Base-by-base conservation (phyloP, 805 yeast genomes). In the Teunomyces aglyptinius region DNA sequence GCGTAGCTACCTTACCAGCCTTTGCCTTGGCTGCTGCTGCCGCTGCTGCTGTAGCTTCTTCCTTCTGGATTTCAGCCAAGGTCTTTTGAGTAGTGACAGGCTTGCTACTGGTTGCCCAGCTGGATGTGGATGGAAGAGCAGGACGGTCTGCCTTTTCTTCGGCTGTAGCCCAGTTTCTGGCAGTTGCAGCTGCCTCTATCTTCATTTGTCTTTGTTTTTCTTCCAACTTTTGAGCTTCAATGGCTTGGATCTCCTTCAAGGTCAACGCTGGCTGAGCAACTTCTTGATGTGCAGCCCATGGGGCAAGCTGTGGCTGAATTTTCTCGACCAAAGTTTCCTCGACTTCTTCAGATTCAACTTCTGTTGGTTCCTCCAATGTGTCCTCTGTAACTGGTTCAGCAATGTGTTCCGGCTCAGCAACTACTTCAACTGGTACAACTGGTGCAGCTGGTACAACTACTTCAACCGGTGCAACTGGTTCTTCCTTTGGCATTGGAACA, bases 31-130 rank as follows among this genome's bases (percentile, higher is more conserved):
- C 67, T 29, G 62, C 65, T 5, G 68, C 65, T 29, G 62, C 65
- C 5, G 68, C 65, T 5, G 68, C 67, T 19, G 71, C 71, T 39
- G 64, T 73, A 31, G 70, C 77, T 60, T 81, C 85, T 62, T 82
- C 87, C 48, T 65, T 75, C 57, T 81, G 85, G 49, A 83, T 82
- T 46, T 83, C 86, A 10, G 80, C 82, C 45, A 83, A 67, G 0
- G 85, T 73, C 59, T 77, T 78, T 28, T 65, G 63, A 27, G 79
- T 76, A n/a, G 50, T 41, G 2, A 59, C 49, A 12, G 56, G 41
- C 18, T 58, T 52, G 16, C 56, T 47, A 33, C 11, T 52, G 32
- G 61, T 68, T 8, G 65, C 76, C 82, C 82, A 77, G 35, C 71
- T 65, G n/a, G 76, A 64, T 10, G 76, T 58, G 18, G 64, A 53